Conservation (phyloP, 2,329 filamentous ascomycete genomes). For the Apiospora koreana region DNA sequence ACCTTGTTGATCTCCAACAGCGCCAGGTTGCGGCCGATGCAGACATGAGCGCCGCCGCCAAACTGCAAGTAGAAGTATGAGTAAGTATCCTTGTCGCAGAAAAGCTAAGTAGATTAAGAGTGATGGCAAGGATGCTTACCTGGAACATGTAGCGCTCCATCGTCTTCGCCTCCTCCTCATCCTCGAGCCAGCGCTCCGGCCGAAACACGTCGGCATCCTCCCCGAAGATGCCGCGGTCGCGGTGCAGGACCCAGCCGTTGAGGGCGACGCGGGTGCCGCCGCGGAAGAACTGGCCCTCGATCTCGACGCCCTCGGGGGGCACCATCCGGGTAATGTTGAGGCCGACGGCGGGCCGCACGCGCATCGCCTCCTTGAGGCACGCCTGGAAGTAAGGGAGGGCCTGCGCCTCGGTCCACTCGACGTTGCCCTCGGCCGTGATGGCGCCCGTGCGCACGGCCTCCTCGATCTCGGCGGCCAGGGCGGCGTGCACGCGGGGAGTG, state of each 20-base stretch:
- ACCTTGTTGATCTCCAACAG: constrained; percentile 62
- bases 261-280: constrained; percentile 54
- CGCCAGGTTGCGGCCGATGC: constrained; percentile 56
- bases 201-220: constrained; percentile 51
- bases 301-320: constrained; percentile 50
- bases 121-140: constrained; percentile 33
- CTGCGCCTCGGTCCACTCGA: constrained; percentile 51
- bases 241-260: constrained; percentile 56
- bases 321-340: constrained; percentile 54
- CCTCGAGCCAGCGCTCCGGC: constrained; percentile 56
- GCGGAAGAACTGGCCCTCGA: constrained; percentile 52
- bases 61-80: constrained; percentile 37
- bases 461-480: constrained; percentile 45
- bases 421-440: constrained; percentile 41
- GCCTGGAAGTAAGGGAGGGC: constrained; percentile 56
- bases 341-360: constrained; percentile 55
- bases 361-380: constrained; percentile 57
- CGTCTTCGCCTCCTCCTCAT: constrained; percentile 41
- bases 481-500: constrained; percentile 41
- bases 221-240: constrained; percentile 50
- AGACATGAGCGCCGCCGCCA: constrained; percentile 55
- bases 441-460: constrained; percentile 36
- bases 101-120: not conserved
- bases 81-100: not conserved
- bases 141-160: constrained; percentile 61